Conservation (phyloP, 257 asterid genomes). For the Coffea eugenioides region DNA sequence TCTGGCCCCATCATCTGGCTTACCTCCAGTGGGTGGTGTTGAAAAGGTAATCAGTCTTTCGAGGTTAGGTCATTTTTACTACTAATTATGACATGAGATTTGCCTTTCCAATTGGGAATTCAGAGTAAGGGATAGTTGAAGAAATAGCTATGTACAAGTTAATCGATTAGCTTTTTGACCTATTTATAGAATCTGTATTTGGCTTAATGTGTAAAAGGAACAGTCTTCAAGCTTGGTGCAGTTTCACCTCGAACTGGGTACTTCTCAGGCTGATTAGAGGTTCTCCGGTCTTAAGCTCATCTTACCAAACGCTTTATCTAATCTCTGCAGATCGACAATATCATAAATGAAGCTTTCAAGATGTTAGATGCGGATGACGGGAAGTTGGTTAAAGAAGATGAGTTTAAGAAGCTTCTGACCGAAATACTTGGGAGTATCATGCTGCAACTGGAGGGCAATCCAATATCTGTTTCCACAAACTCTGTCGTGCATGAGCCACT, state of each 20-base stretch:
- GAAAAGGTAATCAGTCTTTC: constrained; percentile 45
- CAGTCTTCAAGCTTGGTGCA: not conserved
- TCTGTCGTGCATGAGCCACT: constrained; percentile 82
- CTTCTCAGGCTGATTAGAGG: not conserved
- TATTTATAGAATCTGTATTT: not conserved
- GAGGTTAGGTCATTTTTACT: not conserved
- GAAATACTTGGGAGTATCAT: constrained; percentile 72
- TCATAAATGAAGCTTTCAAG: constrained; percentile 54
- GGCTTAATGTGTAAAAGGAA: not conserved
- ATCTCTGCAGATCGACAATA: constrained; percentile 62
- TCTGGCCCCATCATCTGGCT: constrained; percentile 72
- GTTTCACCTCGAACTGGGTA: not conserved
- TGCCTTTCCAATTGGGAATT: not conserved
- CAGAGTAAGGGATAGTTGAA: not conserved
- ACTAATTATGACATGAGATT: not conserved
- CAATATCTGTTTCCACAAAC: constrained; percentile 72
- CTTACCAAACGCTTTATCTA: not conserved
- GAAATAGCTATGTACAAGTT: not conserved
- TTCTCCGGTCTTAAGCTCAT: not conserved
- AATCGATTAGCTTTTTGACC: not conserved
- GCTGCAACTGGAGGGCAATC: constrained; percentile 79
- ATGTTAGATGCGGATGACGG: constrained; percentile 61
- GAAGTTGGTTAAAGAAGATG: constrained; percentile 70
- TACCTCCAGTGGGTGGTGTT: constrained; percentile 85
- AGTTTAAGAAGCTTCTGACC: constrained; percentile 73